Evolutionary conservation across 2,329 filamentous ascomycete species (phyloP).

Genomic region (Alternaria sp.): DNA sequence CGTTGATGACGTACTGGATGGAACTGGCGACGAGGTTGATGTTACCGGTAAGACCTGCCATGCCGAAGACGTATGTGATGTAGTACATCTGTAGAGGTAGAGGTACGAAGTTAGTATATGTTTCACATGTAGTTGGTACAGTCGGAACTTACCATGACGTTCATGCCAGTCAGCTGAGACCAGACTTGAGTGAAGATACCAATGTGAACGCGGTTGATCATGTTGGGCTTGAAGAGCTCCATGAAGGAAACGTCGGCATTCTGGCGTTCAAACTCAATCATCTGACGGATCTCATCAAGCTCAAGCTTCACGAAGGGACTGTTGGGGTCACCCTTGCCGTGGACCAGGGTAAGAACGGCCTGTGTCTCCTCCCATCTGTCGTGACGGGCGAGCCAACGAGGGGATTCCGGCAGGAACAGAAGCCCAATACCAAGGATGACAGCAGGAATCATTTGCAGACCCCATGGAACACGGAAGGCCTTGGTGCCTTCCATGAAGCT

Average conservation of each 20-base stretch:
- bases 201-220: constrained; percentile 75
- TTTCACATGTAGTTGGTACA: not conserved
- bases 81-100: constrained; percentile 5
- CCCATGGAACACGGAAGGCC: constrained; percentile 50
- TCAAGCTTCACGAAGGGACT: constrained; percentile 72
- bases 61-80: constrained; percentile 69
- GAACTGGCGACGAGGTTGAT: constrained; percentile 69
- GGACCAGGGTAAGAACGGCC: constrained; percentile 51
- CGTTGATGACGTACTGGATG: constrained; percentile 81
- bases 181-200: constrained; percentile 77
- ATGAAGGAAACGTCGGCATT: constrained; percentile 73
- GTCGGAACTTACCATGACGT: constrained; percentile 58
- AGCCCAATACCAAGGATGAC: constrained; percentile 54
- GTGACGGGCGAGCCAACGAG: constrained; percentile 55
- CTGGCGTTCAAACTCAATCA: constrained; percentile 73
- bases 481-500: constrained; percentile 39
- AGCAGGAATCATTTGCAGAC: constrained; percentile 47
- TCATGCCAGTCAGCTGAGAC: constrained; percentile 79
- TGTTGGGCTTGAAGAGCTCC: constrained; percentile 75
- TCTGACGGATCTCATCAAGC: constrained; percentile 74
- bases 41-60: constrained; percentile 69
- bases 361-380: constrained; percentile 55
- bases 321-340: constrained; percentile 65
- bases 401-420: constrained; percentile 57
- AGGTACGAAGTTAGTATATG: not conserved